Evolutionary conservation across 106 monocot genomes (phyloP).

Genomic region (Dendrobium huoshanense): DNA sequence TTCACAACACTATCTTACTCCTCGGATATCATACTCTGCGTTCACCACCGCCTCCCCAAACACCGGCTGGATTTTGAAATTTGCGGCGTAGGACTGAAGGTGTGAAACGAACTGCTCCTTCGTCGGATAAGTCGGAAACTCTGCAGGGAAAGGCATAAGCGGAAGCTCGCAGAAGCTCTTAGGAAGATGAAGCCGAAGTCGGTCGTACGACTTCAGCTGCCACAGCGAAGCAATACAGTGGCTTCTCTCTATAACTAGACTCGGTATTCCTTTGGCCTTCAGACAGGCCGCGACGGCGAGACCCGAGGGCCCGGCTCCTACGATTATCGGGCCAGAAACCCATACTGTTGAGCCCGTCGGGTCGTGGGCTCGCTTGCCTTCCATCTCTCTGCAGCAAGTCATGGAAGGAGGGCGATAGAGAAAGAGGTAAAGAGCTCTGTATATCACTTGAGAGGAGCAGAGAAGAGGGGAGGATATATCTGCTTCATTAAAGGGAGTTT

Average conservation of each 20-base stretch:
- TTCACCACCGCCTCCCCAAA: slow-evolving; percentile 18
- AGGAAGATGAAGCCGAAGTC: slow-evolving; percentile 28
- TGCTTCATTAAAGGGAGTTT: too few relatives aligned
- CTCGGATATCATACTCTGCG: slow-evolving; percentile 19
- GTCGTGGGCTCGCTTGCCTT: slow-evolving; percentile 6
- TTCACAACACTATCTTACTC: neutral
- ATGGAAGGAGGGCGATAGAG: neutral
- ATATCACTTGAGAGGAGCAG: too few relatives aligned
- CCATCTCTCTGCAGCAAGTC: slow-evolving; percentile 6
- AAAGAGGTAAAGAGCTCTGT: neutral
- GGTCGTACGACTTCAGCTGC: slow-evolving; percentile 27
- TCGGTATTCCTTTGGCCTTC: slow-evolving; percentile 13
- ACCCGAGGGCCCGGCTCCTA: slow-evolving; percentile 28
- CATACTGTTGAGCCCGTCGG: neutral
- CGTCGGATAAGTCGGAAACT: slow-evolving; percentile 15
- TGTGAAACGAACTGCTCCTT: slow-evolving; percentile 28
- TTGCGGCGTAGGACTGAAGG: slow-evolving; percentile 17
- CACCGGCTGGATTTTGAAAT: slow-evolving; percentile 17
- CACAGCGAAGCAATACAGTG: slow-evolving; percentile 27
- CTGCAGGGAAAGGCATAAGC: slow-evolving; percentile 14
- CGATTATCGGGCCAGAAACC: slow-evolving; percentile 15
- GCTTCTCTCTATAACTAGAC: slow-evolving; percentile 20
- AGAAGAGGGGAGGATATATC: too few relatives aligned
- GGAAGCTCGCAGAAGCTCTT: slow-evolving; percentile 34
- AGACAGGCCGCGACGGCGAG: slow-evolving; percentile 31